A percentile compares a stretch with the other conserved stretches of the same genome.
Evolutionary conservation across 2,329 filamentous ascomycete genomes (phyloP).

Genomic region (Stylonectria norvegica): DNA sequence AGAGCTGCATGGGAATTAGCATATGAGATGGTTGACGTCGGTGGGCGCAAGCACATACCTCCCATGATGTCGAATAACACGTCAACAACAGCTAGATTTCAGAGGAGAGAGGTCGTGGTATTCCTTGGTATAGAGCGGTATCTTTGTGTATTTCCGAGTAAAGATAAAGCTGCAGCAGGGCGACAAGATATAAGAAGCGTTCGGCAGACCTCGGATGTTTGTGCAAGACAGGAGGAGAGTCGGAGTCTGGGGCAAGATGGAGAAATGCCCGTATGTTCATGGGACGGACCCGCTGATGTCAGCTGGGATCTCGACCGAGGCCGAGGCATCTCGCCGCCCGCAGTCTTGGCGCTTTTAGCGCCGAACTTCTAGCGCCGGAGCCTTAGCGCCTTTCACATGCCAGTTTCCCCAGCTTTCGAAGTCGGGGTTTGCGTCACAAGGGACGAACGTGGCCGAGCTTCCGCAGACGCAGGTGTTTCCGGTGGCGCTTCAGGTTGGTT

Average conservation of each 20-base stretch:
- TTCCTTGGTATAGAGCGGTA: too few species aligned
- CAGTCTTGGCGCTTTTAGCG: slow-evolving; percentile 18
- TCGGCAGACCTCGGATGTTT: slow-evolving; percentile 28
- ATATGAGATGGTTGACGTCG: neutral
- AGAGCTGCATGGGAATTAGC: slow-evolving; percentile 41
- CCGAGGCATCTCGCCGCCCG: slow-evolving; percentile 32
- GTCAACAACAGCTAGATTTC: slow-evolving; percentile 1
- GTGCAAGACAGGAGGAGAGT: slow-evolving; percentile 15
- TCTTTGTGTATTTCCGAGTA: too few species aligned
- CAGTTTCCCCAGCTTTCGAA: slow-evolving; percentile 27
- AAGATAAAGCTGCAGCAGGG: neutral
- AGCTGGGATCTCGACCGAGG: slow-evolving; percentile 20
- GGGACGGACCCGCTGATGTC: slow-evolving; percentile 15
- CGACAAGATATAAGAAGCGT: slow-evolving; percentile 16
- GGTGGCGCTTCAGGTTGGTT: too few species aligned
- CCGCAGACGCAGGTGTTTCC: too few species aligned
- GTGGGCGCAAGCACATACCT: slow-evolving; percentile 28
- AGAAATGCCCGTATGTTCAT: too few species aligned
- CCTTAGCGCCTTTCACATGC: slow-evolving; percentile 32
- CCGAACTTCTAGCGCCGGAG: neutral
- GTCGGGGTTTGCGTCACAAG: too few species aligned
- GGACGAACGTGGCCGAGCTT: too few species aligned
- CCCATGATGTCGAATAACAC: slow-evolving; percentile 32
- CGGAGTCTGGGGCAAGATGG: slow-evolving; percentile 11
- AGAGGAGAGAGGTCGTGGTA: too few species aligned